Base-by-base conservation (phyloP, 768 basidiomycete genomes). In the Tephrocybe rancida region DNA sequence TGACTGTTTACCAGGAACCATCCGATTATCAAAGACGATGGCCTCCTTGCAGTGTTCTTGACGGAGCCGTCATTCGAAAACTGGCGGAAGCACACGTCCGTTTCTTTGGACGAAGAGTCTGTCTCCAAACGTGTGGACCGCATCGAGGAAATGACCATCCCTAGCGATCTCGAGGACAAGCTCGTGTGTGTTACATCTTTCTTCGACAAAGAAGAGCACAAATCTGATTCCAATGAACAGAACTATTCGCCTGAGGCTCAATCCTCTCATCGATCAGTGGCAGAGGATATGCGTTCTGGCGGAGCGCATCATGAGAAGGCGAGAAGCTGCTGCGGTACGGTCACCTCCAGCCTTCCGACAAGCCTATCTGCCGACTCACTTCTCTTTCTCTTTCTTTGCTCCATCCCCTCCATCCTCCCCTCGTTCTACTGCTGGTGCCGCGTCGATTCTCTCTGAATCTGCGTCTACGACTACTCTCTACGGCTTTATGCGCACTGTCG, bases 261-360 rank as follows among this genome's bases (percentile, higher is more conserved):
- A 73, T 39, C 76, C 84, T 2, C 74, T 96, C 35, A 89, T 98
- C 54, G 93, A 93, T 54, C 87, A 91, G 56, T 97, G 95, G 92
- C 91, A 95, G 62, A 87, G 88, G 63, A 86, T 98, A 65, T 92
- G 91, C 67, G 73, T 91, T 51, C 79, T 94, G 50, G 82, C 87
- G 18, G 96, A 98, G 72, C 88, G 94, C 56, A 82, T 92, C 58
- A 82, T 96, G 50, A 92, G 88, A 70, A 84, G 95, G 72, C 85
- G 92, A 64, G 90, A 95, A 79, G 89, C 92, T 73, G 88, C 90
- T 76, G 88, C 90, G 80, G 92, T 90, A 88, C 83, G 91, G 77
- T 72, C 69, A 70, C 75, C 76, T 75, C 76, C 84, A 75, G 78
- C 79, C 75, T 77, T 82, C 71, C 79, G 77, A 76, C 82, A 80